Evolutionary conservation across 1,139 yeast species (phyloP).

Genomic region (Candida tropicalis): DNA sequence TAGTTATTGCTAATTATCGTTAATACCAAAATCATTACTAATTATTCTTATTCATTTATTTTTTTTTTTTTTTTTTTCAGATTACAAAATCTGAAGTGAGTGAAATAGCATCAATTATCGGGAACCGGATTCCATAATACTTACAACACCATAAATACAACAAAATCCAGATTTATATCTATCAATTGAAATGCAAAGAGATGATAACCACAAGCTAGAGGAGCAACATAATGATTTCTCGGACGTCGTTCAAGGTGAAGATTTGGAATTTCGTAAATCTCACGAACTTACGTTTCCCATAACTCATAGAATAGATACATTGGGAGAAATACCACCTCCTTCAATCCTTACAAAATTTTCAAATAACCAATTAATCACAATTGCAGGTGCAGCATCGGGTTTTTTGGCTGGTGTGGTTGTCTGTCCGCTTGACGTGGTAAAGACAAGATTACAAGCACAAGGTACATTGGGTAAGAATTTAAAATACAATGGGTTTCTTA

Average conservation of each 20-base stretch:
- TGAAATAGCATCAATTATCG: neutral
- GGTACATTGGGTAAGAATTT: slow-evolving; percentile 23
- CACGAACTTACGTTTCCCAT: slow-evolving; percentile 24
- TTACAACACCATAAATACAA: neutral
- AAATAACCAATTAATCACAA: slow-evolving; percentile 40
- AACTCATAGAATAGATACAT: slow-evolving; percentile 23
- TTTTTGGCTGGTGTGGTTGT: slow-evolving; percentile 50
- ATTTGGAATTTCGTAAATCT: slow-evolving; percentile 36
- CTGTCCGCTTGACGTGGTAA: slow-evolving; percentile 51
- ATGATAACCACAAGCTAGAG: slow-evolving; percentile 4
- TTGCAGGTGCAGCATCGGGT: slow-evolving; percentile 50
- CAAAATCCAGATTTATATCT: neutral
- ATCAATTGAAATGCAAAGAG: neutral
- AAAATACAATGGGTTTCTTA: slow-evolving; percentile 58
- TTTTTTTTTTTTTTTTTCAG: neutral
- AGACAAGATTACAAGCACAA: slow-evolving; percentile 50
- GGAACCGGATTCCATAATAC: slow-evolving; percentile 1
- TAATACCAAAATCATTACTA: neutral
- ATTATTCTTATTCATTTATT: neutral
- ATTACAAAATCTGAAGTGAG: slow-evolving; percentile 1
- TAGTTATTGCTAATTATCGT: neutral
- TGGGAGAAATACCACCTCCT: slow-evolving; percentile 29
- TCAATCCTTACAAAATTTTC: slow-evolving; percentile 25
- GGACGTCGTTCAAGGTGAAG: slow-evolving; percentile 44
- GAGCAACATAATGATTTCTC: slow-evolving; percentile 26